Percentiles rank a stretch among this genome's conserved stretches.
Evolutionary conservation across 176 grass and related monocot species (phyloP).

Genomic region (Oryza punctata): DNA sequence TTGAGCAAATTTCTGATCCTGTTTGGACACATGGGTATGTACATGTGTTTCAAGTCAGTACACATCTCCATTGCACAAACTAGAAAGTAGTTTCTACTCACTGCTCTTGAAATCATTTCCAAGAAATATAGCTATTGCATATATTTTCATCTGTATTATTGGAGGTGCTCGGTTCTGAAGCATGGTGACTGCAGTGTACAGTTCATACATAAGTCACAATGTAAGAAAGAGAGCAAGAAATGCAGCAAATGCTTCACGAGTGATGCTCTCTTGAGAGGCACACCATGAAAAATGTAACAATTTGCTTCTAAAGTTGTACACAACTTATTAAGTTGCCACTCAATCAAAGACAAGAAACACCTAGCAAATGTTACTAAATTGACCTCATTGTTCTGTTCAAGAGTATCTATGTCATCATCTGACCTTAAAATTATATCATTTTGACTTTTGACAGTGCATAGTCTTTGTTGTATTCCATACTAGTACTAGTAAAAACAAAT

Average conservation of each 20-base stretch:
- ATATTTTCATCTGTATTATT: slow-evolving; percentile 24
- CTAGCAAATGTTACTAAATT: neutral
- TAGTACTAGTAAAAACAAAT: neutral
- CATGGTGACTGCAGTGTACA: neutral
- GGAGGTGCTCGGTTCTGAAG: neutral
- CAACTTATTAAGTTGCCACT: neutral
- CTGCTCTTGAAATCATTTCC: slow-evolving; percentile 4
- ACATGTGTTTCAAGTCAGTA: slow-evolving; percentile 5
- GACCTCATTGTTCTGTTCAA: neutral
- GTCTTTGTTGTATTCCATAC: neutral
- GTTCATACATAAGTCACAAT: slow-evolving; percentile 26
- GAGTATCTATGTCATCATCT: neutral
- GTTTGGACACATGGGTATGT: neutral
- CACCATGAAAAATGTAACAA: neutral
- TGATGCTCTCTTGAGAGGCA: neutral
- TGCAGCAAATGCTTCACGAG: neutral
- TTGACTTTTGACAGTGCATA: neutral
- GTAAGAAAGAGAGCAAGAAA: neutral
- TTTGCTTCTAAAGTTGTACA: neutral
- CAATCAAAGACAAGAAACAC: neutral
- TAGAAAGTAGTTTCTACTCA: slow-evolving; percentile 11
- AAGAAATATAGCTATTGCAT: neutral
- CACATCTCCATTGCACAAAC: slow-evolving; percentile 11
- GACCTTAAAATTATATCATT: neutral
- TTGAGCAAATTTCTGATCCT: neutral